A percentile compares a stretch with the other conserved stretches of the same genome.
These are phyloP conservation scores for Blepharisma undulans DNA, from an alignment of 169 alveolate genomes.

Conservation along the genomic window DNA sequence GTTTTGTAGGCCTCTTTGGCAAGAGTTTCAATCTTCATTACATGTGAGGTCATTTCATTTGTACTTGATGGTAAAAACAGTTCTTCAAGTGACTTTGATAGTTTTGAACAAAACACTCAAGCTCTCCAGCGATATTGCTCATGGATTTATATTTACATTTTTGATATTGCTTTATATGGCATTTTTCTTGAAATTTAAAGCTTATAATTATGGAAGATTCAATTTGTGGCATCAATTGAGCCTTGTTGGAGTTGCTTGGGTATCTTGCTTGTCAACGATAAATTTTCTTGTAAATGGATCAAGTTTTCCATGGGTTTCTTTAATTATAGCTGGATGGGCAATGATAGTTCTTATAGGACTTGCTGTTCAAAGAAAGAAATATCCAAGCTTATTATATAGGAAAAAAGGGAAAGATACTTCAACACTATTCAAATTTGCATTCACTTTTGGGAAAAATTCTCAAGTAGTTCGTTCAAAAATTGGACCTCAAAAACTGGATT, in stretches of 20 bases:
- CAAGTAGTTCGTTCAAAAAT: too few relatives aligned
- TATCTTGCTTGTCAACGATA: neutral
- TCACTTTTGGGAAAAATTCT: neutral
- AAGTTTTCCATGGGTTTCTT: slow-evolving; percentile 15
- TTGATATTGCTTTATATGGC: neutral
- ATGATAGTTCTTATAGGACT: neutral
- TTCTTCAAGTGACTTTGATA: neutral
- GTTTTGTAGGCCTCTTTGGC: slow-evolving; percentile 33
- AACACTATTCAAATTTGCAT: neutral
- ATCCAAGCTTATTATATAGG: neutral
- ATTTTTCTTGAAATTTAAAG: neutral
- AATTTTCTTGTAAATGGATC: neutral
- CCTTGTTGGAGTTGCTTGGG: neutral
- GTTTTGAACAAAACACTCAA: slow-evolving; percentile 1
- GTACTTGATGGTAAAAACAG: slow-evolving; percentile 22
- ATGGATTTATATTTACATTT: slow-evolving; percentile 20
- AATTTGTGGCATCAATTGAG: neutral
- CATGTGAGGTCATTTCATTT: neutral
- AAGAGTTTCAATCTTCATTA: neutral
- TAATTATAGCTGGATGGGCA: slow-evolving; percentile 4
- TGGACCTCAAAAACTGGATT: too few relatives aligned
- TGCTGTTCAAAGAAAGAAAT: neutral
- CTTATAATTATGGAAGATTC: slow-evolving; percentile 26
- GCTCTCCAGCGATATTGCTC: neutral
- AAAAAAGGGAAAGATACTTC: neutral